Conservation (phyloP, 2,329 filamentous ascomycete genomes). For the Lasiodiplodia gonubiensis region DNA sequence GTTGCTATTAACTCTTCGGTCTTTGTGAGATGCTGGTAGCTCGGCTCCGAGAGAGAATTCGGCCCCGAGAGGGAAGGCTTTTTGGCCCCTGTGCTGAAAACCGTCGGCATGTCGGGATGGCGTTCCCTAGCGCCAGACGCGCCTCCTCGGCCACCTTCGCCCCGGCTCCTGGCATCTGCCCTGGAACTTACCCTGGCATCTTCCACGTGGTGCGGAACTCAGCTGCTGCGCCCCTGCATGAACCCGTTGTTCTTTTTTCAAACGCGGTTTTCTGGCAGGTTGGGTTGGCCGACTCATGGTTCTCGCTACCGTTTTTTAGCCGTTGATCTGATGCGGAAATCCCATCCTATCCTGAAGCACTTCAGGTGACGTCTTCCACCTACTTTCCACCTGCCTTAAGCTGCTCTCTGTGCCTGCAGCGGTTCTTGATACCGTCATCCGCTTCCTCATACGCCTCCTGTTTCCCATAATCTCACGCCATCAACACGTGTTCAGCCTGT, state of each 20-base stretch:
- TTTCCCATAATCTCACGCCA: neutral
- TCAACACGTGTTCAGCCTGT: neutral
- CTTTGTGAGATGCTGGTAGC: no score
- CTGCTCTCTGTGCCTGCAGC: no score
- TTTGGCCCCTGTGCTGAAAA: neutral
- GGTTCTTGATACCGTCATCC: neutral
- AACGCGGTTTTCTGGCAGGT: no score
- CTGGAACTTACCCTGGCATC: neutral
- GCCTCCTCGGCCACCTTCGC: neutral
- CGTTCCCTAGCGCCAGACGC: neutral
- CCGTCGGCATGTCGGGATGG: neutral
- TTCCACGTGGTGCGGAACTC: neutral
- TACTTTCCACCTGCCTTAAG: no score
- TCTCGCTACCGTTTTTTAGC: no score
- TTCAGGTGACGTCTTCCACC: no score
- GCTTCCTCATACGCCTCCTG: neutral
- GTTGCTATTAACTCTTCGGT: no score
- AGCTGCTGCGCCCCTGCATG: neutral
- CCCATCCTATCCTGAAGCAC: neutral
- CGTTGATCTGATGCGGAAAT: no score
- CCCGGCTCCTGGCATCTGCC: neutral
- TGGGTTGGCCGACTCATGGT: no score
- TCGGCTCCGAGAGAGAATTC: no score
- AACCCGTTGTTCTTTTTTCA: neutral
- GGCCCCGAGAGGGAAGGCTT: neutral